Percentiles rank a stretch among this genome's conserved stretches.
phyloP scores from a whole-genome alignment of 805 yeast species.

The Kodamaea neixiangensis region DNA sequence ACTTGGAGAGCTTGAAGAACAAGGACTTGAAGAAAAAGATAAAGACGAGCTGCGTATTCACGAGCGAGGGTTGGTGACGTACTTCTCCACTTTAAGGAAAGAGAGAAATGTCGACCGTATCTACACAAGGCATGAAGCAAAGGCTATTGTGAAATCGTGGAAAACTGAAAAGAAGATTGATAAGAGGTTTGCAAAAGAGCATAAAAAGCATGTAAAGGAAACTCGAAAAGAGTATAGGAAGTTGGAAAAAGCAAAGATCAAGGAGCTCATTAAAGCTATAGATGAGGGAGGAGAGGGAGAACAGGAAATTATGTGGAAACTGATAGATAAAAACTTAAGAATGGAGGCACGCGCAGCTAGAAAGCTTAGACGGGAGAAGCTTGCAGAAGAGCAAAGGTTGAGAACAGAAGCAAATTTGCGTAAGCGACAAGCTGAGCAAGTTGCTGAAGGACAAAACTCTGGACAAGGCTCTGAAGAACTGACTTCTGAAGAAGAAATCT shows the following conservation, averaged over 20 bases:
- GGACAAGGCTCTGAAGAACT: not conserved
- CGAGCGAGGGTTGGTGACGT: slow-evolving; percentile 16
- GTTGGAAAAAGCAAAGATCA: slow-evolving; percentile 8
- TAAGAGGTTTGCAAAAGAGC: slow-evolving; percentile 3
- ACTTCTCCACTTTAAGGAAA: slow-evolving; percentile 4
- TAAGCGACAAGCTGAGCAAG: not conserved
- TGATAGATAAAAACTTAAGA: not conserved
- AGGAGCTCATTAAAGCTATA: not conserved
- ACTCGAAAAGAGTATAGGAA: slow-evolving; percentile 11
- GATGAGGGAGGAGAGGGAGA: slow-evolving; percentile 6
- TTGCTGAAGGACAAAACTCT: not conserved
- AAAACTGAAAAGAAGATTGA: slow-evolving; percentile 11
- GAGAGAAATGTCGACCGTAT: not conserved
- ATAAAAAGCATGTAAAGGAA: not conserved
- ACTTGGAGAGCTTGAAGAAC: slow-evolving; percentile 7
- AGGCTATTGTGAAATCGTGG: slow-evolving; percentile 14
- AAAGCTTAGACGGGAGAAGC: slow-evolving; percentile 2
- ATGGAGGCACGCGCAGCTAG: too few relatives aligned
- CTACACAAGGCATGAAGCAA: slow-evolving; percentile 13
- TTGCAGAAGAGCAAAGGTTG: slow-evolving; percentile 3
- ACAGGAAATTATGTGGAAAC: not conserved
- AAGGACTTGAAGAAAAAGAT: slow-evolving; percentile 12
- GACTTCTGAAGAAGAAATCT: not conserved
- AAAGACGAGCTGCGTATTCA: slow-evolving; percentile 13
- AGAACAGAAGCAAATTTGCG: too few relatives aligned